Evolutionary conservation across 1,284 basidiomycete genomes (phyloP), one percentile per base, ranked within the genome.

Genomic region (Pyrrhoderma noxium): DNA sequence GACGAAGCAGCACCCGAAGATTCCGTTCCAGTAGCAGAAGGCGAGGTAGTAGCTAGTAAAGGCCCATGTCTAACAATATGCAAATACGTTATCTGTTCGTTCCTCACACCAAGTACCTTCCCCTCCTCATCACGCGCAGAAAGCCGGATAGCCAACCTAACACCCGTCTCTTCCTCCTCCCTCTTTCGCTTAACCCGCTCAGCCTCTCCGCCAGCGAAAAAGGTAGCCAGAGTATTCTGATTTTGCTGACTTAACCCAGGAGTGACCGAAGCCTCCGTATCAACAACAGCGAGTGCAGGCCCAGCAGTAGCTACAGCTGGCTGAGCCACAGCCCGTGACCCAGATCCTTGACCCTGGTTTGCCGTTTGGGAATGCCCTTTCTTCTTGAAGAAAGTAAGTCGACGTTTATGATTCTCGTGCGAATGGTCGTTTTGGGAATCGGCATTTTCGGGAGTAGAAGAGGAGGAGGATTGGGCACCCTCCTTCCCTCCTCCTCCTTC

Each of bases 21-120:
- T 18, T 53, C 47, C n/a, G 43, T n/a, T 19, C 23, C 37, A 25
- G 19, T 27, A 11, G 48, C 13, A 5, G 47, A 27, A 19, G 23
- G 31, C 19, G 13, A 27, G 2, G 66, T 60, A 2, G 62, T 56
- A 5, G 63, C 55, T 3, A 61, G 56, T 57, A 54, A 45, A 14
- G 58, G 35, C 1, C 86, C 88, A 54, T 87, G 74, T 35, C 88
- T 76, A n/a, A 87, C 80, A 53, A 94, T 76, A 54, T 91, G 84
- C 43, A 94, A 73, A 64, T 92, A 92, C 0, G 90, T 93, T 22
- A 80, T 75, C 66, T 94, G 91, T 53, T 91, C 85, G 62, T 94
- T 94, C 5, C 76, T 73, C 9, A 78, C 74, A 7, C 76, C 67
- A 16, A 91, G 66, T 8, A 40, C 38, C 56, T 74, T 73, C 53